A percentile compares a stretch with the other conserved stretches of the same genome.
phyloP scores from a whole-genome alignment of 768 basidiomycete genomes.

The Rhizopogon roseolus region DNA sequence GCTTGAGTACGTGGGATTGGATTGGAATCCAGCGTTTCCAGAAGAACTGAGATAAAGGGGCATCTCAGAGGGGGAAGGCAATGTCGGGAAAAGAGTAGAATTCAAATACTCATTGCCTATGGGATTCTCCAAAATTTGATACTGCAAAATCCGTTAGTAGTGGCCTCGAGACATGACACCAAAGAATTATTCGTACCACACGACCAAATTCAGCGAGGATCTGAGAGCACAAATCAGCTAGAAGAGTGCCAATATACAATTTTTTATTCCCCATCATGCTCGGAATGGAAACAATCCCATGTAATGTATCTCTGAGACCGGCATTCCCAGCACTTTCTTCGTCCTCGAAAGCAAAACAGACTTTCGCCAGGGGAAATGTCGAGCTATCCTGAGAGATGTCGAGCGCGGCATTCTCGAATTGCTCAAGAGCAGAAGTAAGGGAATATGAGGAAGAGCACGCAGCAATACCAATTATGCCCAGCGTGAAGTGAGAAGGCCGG shows the following conservation, averaged over 20 bases:
- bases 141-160: conserved; percentile 37
- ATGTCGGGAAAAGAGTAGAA: conserved; percentile 54
- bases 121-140: conserved; percentile 75
- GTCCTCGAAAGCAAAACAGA: conserved; percentile 83
- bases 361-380: conserved; percentile 74
- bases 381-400: conserved; percentile 64
- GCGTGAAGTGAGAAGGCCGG: conserved; percentile 74
- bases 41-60: no score
- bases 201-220: conserved; percentile 82
- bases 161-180: neutral
- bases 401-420: conserved; percentile 61
- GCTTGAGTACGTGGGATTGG: conserved; percentile 46
- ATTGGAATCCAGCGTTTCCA: no score
- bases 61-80: conserved; percentile 59
- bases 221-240: conserved; percentile 87
- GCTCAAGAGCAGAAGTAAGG: conserved; percentile 47
- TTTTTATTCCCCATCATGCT: conserved; percentile 84
- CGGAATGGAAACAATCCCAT: conserved; percentile 75
- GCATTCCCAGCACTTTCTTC: conserved; percentile 46
- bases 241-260: conserved; percentile 79
- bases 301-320: conserved; percentile 49
- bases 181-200: conserved; percentile 50
- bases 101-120: conserved; percentile 85
- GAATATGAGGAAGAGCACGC: conserved; percentile 56
- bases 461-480: conserved; percentile 87